Evolutionary conservation across 176 grass and related monocot species (phyloP), one percentile per base, ranked within the genome.

Genomic region (Bromus sterilis): DNA sequence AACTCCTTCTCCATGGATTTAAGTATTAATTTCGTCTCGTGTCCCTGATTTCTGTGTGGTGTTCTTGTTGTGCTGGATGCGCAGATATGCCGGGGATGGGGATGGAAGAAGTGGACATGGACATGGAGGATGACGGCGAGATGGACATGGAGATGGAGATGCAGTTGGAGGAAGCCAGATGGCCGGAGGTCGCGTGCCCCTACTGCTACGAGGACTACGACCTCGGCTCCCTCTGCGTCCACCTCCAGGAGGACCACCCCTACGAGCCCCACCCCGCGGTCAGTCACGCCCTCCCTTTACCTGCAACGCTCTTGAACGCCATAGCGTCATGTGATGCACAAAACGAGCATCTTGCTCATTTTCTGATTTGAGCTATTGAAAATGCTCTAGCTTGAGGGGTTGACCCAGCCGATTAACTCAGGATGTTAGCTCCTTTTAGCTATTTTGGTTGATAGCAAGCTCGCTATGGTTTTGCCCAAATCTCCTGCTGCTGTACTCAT

Each of bases 171-270:
- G 86, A 92, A 61, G 87, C 86, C 31, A 82, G 82, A 26, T 91
- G 90, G 76, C 88, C 86, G 8, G 95, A 95, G 40, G 88, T 95
- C 6, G 81, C 92, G 2, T 98, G 95, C 84, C 95, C 95, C 2
- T 95, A 98, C 82, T 98, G 95, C 95, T 98, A 95, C 85, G 92
- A 95, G 66, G 95, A 95, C 87, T 89, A 98, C 80, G 95, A 98
- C 76, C 82, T 95, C 75, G 75, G 86, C 3, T 95, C 95, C 15
- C 88, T 95, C 63, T 98, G 92, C 66, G 75, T 78, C 53, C 95
- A 98, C 80, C 90, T 98, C 72, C 92, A 93, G 81, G 95, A 98
- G 72, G 95, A 98, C 35, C 95, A 98, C 78, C 90, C 90, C 35
- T 98, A 91, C 41, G 95, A 95, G 55, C 91, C 88, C 3, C 88